phyloP scores from a whole-genome alignment of 2,329 filamentous ascomycete species.

The Colletotrichum scovillei region DNA sequence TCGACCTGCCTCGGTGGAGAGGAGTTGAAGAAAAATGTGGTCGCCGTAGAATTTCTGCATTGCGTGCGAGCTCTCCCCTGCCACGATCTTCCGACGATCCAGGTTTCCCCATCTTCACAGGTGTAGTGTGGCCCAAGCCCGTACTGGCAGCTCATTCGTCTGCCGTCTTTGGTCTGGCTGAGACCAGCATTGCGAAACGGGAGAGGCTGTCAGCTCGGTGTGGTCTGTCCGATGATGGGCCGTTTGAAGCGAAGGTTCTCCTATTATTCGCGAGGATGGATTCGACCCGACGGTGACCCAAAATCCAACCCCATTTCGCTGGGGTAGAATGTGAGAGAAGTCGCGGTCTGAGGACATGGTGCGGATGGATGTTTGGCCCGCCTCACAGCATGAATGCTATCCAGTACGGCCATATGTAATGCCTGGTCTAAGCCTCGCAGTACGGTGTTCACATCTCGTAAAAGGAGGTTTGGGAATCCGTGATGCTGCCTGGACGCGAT shows the following conservation, averaged over 20 bases:
- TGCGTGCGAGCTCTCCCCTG: background rate
- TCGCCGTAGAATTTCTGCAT: background rate
- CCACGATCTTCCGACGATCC: slow-evolving; percentile 32
- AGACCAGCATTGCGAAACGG: slow-evolving; percentile 25
- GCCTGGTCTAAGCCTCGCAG: background rate
- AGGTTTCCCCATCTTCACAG: slow-evolving; percentile 35
- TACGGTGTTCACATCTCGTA: background rate
- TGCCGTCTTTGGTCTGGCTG: background rate
- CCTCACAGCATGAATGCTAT: slow-evolving; percentile 6
- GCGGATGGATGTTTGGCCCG: slow-evolving; percentile 6
- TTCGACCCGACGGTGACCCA: background rate
- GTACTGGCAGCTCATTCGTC: slow-evolving; percentile 21
- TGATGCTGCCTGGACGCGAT: background rate
- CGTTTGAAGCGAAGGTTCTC: slow-evolving; percentile 8
- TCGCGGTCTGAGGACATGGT: slow-evolving; percentile 2
- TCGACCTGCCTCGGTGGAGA: background rate
- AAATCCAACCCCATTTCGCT: background rate
- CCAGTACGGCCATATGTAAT: background rate
- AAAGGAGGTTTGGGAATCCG: background rate
- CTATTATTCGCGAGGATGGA: slow-evolving; percentile 20
- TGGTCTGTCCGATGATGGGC: slow-evolving; percentile 2
- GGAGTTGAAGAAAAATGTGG: background rate
- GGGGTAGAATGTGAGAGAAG: slow-evolving; percentile 1
- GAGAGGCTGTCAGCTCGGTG: slow-evolving; percentile 12
- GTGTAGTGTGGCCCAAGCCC: background rate